phyloP scores from a whole-genome alignment of 2,329 filamentous ascomycete species.

The Alternaria ventricosa region DNA sequence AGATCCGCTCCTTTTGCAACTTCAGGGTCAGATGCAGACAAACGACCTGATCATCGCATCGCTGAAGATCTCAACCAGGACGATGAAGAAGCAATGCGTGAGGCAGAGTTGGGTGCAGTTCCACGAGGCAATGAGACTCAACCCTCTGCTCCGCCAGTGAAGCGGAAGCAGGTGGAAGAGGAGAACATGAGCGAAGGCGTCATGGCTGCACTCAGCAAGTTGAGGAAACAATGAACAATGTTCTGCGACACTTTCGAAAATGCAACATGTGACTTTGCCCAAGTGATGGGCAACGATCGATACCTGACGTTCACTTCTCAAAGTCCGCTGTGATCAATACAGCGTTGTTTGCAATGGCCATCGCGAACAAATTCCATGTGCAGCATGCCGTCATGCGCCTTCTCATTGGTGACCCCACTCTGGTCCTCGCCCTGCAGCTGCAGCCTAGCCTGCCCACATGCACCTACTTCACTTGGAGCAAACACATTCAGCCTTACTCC shows the following conservation, averaged over 20 bases:
- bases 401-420: conserved; percentile 6
- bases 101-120: conserved; percentile 27
- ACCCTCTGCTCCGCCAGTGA: conserved; percentile 23
- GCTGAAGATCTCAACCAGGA: conserved; percentile 48
- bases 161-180: conserved; percentile 50
- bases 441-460: conserved; percentile 1
- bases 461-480: conserved; percentile 1
- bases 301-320: neutral
- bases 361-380: neutral
- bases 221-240: conserved; percentile 50
- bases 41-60: conserved; percentile 41
- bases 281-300: neutral
- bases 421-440: neutral
- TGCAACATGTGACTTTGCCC: neutral
- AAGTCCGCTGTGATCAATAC: neutral
- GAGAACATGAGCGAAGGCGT: conserved; percentile 64
- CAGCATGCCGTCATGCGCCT: neutral
- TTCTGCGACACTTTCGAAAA: neutral
- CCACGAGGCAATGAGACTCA: conserved; percentile 32
- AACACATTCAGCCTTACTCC: neutral
- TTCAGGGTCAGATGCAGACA: conserved; percentile 44
- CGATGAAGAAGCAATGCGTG: conserved; percentile 56
- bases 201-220: conserved; percentile 63
- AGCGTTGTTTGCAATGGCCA: neutral
- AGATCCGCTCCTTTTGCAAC: conserved; percentile 23